Conservation (phyloP, 306 rosid genomes). For the Lagenaria siceraria region DNA sequence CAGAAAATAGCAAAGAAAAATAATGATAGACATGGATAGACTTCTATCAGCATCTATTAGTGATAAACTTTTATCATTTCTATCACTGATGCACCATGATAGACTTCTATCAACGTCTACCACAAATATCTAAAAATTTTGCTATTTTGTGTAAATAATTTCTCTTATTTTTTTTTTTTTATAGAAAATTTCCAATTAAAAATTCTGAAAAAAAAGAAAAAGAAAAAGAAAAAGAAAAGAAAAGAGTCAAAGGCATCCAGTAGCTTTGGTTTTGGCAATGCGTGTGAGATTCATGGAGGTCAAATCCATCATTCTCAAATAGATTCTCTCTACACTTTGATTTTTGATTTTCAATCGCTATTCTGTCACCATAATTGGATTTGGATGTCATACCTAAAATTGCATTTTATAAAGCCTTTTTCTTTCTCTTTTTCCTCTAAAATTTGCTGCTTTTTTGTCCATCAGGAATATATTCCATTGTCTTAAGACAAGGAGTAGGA, state of each 20-base stretch:
- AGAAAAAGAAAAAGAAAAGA: neutral
- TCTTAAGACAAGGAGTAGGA: neutral
- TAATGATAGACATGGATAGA: too few species aligned
- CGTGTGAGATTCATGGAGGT: constrained; percentile 6
- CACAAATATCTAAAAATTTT: too few species aligned
- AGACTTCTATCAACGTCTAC: too few species aligned
- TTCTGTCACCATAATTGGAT: neutral
- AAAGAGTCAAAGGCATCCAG: neutral
- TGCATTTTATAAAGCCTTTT: neutral
- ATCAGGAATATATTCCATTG: neutral
- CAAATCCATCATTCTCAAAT: constrained; percentile 1
- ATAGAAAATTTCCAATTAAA: too few species aligned
- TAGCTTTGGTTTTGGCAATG: neutral
- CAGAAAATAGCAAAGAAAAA: too few species aligned
- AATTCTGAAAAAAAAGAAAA: too few species aligned
- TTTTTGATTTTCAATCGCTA: neutral
- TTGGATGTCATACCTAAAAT: neutral
- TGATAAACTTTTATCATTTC: too few species aligned
- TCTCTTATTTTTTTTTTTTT: too few species aligned
- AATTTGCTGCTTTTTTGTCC: neutral
- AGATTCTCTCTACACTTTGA: neutral
- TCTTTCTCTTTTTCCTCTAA: neutral
- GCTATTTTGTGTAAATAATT: too few species aligned
- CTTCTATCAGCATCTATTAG: too few species aligned
- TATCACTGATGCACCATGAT: too few species aligned